Evolutionary conservation across 2,329 filamentous ascomycete genomes (phyloP).

Genomic region (Fusarium albosuccineum): DNA sequence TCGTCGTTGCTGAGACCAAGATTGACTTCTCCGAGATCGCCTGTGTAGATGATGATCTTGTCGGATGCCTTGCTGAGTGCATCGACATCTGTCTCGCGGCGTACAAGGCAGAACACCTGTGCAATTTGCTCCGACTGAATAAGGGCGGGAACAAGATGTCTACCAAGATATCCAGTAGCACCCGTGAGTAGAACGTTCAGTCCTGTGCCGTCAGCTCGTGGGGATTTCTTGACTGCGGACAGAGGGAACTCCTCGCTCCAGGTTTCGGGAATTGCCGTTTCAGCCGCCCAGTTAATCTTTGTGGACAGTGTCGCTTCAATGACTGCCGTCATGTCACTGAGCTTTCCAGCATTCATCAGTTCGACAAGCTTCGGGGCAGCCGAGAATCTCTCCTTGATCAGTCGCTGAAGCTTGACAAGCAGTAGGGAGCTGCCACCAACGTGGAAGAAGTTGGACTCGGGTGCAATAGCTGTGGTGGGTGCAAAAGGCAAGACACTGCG

Average conservation of each 20-base stretch:
- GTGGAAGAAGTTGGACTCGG: constrained; percentile 14
- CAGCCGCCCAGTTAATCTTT: not conserved
- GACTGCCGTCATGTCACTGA: not conserved
- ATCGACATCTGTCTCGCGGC: too few relatives aligned
- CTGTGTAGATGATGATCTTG: too few relatives aligned
- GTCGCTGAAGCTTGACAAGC: not conserved
- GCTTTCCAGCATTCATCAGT: not conserved
- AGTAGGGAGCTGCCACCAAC: constrained; percentile 9
- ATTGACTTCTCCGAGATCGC: not conserved
- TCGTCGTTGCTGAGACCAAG: not conserved
- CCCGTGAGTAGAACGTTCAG: not conserved
- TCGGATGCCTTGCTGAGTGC: too few relatives aligned
- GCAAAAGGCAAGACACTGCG: constrained; percentile 1
- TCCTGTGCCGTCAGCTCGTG: too few relatives aligned
- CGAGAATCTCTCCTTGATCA: not conserved
- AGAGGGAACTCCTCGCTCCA: too few relatives aligned
- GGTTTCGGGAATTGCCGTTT: not conserved
- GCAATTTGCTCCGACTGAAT: accelerated
- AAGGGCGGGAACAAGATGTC: not conserved
- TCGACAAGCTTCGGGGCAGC: not conserved
- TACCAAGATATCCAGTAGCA: not conserved
- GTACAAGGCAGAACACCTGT: too few relatives aligned
- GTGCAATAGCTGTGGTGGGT: not conserved
- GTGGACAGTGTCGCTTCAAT: not conserved
- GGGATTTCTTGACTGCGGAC: too few relatives aligned